Conservation (phyloP, 2,329 filamentous ascomycete genomes). For the Cercospora sp. region DNA sequence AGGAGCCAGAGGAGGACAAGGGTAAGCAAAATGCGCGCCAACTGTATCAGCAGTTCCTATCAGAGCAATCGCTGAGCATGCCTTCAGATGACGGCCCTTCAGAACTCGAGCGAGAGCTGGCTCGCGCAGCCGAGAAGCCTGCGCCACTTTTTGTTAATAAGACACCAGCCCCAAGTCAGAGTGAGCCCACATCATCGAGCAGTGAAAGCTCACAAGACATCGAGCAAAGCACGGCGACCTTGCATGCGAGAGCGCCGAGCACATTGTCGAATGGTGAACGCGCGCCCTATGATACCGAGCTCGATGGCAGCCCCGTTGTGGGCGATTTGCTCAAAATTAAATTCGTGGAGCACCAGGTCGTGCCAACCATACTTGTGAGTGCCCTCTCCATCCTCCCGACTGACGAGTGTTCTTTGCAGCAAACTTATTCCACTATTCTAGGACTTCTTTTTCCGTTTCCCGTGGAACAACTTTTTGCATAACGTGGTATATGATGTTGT, state of each 20-base stretch:
- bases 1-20: slow-evolving; percentile 32
- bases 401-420: slow-evolving; percentile 4
- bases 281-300: slow-evolving; percentile 57
- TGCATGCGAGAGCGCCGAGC: slow-evolving; percentile 32
- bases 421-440: slow-evolving; percentile 41
- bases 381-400: background rate
- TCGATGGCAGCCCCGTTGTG: slow-evolving; percentile 73
- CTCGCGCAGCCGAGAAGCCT: slow-evolving; percentile 65
- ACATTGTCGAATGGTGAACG: slow-evolving; percentile 30
- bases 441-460: slow-evolving; percentile 98
- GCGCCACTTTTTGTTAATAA: slow-evolving; percentile 62
- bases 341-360: slow-evolving; percentile 91
- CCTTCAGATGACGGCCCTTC: slow-evolving; percentile 36
- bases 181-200: slow-evolving; percentile 7
- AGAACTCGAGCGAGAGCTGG: slow-evolving; percentile 37
- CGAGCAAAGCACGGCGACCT: slow-evolving; percentile 37
- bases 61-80: slow-evolving; percentile 37
- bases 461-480: slow-evolving; percentile 99
- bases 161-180: slow-evolving; percentile 21
- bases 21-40: slow-evolving; percentile 42
- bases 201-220: slow-evolving; percentile 29
- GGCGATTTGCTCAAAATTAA: slow-evolving; percentile 94
- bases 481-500: slow-evolving; percentile 99
- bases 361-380: slow-evolving; percentile 89
- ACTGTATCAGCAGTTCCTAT: slow-evolving; percentile 45